These are phyloP conservation scores for Galerina marginata DNA, from an alignment of 768 basidiomycete genomes.

Conservation along the genomic window DNA sequence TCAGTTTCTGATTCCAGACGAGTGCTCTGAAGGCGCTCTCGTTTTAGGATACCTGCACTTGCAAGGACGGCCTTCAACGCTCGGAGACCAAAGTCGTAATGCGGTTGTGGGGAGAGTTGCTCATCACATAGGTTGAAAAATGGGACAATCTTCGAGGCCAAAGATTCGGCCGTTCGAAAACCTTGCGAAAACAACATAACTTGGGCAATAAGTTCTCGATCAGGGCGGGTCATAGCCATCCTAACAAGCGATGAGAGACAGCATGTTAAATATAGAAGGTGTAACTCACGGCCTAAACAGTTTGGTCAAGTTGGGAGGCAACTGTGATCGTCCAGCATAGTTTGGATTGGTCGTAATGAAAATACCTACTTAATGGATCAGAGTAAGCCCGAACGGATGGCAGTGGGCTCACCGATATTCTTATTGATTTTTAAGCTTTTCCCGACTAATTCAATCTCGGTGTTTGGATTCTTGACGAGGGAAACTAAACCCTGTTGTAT, in stretches of 20 bases:
- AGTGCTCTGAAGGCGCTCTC: slow-evolving; percentile 73
- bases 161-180: slow-evolving; percentile 94
- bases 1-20: slow-evolving; percentile 45
- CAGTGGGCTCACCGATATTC: slow-evolving; percentile 75
- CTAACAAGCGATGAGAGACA: slow-evolving; percentile 42
- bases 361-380: slow-evolving; percentile 61
- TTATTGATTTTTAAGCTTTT: slow-evolving; percentile 92
- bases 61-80: slow-evolving; percentile 96
- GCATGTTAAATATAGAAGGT: not conserved
- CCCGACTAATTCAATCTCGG: slow-evolving; percentile 94
- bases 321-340: slow-evolving; percentile 94
- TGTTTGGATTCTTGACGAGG: slow-evolving; percentile 80
- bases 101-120: slow-evolving; percentile 94
- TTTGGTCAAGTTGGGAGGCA: slow-evolving; percentile 89
- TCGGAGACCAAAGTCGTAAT: slow-evolving; percentile 98
- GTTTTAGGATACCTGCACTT: slow-evolving; percentile 97
- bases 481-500: slow-evolving; percentile 95
- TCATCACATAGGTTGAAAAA: slow-evolving; percentile 99
- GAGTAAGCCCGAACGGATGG: not conserved
- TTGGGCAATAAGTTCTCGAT: slow-evolving; percentile 97
- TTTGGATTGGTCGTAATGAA: slow-evolving; percentile 99
- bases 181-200: slow-evolving; percentile 99
- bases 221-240: slow-evolving; percentile 99
- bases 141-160: slow-evolving; percentile 98
- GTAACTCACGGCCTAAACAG: slow-evolving; percentile 87